Conservation (phyloP, 495 filamentous ascomycete species). For the Trichoderma asperelloides region DNA sequence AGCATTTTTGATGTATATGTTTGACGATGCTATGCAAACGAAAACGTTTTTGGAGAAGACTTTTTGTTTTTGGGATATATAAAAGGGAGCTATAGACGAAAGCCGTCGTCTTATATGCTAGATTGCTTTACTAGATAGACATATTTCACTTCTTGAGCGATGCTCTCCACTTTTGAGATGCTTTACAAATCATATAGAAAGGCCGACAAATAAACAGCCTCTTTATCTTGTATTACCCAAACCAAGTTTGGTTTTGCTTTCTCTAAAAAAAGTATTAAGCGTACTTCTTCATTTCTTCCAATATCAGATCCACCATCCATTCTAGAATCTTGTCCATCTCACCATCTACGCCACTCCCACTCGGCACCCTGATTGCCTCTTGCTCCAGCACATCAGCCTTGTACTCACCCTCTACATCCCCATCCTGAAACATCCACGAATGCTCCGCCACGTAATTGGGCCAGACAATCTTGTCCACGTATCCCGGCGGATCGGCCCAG, state of each 20-base stretch:
- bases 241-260: background rate
- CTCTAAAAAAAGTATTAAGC: background rate
- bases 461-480: constrained; percentile 94
- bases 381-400: constrained; percentile 32
- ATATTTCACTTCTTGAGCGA: background rate
- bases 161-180: background rate
- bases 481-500: constrained; percentile 88
- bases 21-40: background rate
- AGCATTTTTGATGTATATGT: background rate
- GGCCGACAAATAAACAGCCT: background rate
- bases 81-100: background rate
- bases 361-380: constrained; percentile 38
- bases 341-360: constrained; percentile 36
- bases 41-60: background rate
- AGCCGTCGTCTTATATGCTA: background rate
- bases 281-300: constrained; percentile 24
- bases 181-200: background rate
- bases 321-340: constrained; percentile 41
- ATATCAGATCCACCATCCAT: constrained; percentile 47
- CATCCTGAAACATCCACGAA: constrained; percentile 59
- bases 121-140: background rate
- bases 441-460: constrained; percentile 80
- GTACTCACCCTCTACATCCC: constrained; percentile 48
- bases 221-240: background rate
- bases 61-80: background rate